Percentiles rank a stretch among this genome's conserved stretches.
Evolutionary conservation across 345 rosid species (phyloP).

Genomic region (Litchi chinensis): DNA sequence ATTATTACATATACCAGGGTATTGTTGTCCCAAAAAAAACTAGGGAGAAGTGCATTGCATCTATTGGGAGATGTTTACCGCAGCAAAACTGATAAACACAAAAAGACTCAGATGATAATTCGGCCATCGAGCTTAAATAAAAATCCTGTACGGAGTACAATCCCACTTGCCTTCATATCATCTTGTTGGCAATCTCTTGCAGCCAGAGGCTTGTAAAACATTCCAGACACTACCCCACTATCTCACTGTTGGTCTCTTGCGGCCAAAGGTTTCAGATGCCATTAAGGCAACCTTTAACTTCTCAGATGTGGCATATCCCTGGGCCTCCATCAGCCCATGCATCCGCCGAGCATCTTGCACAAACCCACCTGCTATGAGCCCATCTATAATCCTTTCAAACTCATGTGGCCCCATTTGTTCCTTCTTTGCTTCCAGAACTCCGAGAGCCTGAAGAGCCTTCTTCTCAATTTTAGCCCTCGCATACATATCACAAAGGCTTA

Average conservation of each 20-base stretch:
- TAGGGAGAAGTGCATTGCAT: conserved; percentile 8
- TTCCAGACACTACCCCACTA: not conserved
- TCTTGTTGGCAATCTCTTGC: conserved; percentile 6
- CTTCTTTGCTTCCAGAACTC: conserved; percentile 53
- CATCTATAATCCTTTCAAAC: conserved; percentile 60
- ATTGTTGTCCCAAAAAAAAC: not conserved
- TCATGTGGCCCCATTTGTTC: conserved; percentile 55
- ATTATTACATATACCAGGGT: not conserved
- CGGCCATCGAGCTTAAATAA: not conserved
- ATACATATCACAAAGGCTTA: conserved; percentile 85
- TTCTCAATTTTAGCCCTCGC: conserved; percentile 60
- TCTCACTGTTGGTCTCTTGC: conserved; percentile 23
- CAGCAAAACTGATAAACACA: not conserved
- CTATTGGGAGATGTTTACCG: not conserved
- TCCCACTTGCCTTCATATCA: not conserved
- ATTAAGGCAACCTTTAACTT: conserved; percentile 34
- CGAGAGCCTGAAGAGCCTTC: conserved; percentile 80
- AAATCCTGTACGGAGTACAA: not conserved
- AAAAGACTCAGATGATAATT: not conserved
- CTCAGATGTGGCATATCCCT: conserved; percentile 48
- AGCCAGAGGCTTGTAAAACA: not conserved
- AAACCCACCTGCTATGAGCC: conserved; percentile 67
- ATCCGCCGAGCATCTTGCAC: conserved; percentile 63
- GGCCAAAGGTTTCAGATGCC: conserved; percentile 28
- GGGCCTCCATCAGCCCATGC: conserved; percentile 54